These are phyloP conservation scores for Gyrodon lividus DNA, from an alignment of 768 basidiomycete genomes.

Conservation along the genomic window DNA sequence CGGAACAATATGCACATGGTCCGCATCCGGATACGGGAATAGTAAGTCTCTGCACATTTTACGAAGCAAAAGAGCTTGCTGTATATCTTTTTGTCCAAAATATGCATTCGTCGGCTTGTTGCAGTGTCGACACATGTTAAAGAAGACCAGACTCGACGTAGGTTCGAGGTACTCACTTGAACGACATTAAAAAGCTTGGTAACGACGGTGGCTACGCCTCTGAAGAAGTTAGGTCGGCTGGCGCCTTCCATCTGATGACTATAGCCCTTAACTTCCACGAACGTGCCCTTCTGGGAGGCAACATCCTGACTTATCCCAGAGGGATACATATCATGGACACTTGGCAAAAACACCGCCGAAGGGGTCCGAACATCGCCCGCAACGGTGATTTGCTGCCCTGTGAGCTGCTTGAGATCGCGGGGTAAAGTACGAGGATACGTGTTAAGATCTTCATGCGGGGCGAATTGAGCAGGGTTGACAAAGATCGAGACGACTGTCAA, in stretches of 20 bases:
- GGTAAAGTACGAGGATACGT: slow-evolving; percentile 89
- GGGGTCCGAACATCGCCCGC: slow-evolving; percentile 41
- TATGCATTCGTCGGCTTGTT: slow-evolving; percentile 85
- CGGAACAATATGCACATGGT: slow-evolving; percentile 82
- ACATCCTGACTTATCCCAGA: slow-evolving; percentile 83
- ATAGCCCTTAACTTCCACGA: slow-evolving; percentile 90
- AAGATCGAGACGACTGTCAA: slow-evolving; percentile 93
- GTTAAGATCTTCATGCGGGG: slow-evolving; percentile 89
- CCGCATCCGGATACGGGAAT: slow-evolving; percentile 68
- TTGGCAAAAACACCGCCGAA: slow-evolving; percentile 78
- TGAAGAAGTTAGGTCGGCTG: slow-evolving; percentile 87
- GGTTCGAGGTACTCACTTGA: slow-evolving; percentile 50
- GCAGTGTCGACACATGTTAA: background rate
- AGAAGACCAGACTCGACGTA: background rate
- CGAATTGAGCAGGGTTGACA: slow-evolving; percentile 97
- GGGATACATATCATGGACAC: slow-evolving; percentile 86
- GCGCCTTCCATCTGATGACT: slow-evolving; percentile 91
- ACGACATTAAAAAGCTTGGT: slow-evolving; percentile 93
- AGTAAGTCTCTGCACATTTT: slow-evolving; percentile 78
- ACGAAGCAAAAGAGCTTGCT: slow-evolving; percentile 86
- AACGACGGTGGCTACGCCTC: slow-evolving; percentile 93
- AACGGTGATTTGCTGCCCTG: slow-evolving; percentile 32
- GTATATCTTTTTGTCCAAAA: slow-evolving; percentile 98
- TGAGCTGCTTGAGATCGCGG: slow-evolving; percentile 65
- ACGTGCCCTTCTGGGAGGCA: slow-evolving; percentile 76